Evolutionary conservation across 352 stramenopile genomes (phyloP).

Genomic region (Pythium brachiatum): DNA sequence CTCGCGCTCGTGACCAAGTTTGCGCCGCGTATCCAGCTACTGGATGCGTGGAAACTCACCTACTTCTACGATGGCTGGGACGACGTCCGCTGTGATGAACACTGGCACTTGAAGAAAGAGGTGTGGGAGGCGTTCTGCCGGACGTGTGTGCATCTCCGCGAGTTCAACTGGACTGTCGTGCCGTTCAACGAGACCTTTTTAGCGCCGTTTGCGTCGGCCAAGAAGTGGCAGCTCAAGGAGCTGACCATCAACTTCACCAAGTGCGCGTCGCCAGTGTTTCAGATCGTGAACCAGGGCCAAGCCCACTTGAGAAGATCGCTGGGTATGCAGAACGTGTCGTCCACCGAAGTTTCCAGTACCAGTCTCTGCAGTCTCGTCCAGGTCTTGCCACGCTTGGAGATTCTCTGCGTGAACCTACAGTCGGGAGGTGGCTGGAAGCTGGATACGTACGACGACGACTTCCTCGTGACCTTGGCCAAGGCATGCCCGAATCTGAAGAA

Average conservation of each 20-base stretch:
- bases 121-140: constrained; percentile 44
- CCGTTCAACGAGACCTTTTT: constrained; percentile 54
- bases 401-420: constrained; percentile 13
- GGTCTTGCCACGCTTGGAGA: constrained; percentile 13
- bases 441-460: constrained; percentile 20
- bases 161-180: constrained; percentile 62
- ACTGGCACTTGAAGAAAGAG: constrained; percentile 41
- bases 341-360: constrained; percentile 4
- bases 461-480: constrained; percentile 15
- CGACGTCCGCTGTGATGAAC: constrained; percentile 45
- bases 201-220: constrained; percentile 36
- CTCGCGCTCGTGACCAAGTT: constrained; percentile 37
- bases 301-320: constrained; percentile 12
- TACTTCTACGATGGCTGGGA: constrained; percentile 49
- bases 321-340: background rate
- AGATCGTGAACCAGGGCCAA: constrained; percentile 14
- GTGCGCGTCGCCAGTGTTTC: constrained; percentile 13
- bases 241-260: constrained; percentile 17
- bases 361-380: constrained; percentile 17
- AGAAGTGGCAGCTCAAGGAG: constrained; percentile 37
- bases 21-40: constrained; percentile 47
- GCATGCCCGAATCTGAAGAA: constrained; percentile 16
- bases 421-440: constrained; percentile 12
- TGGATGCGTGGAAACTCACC: constrained; percentile 58
- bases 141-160: constrained; percentile 35